phyloP scores from a whole-genome alignment of 1,284 basidiomycete genomes.

The Tilletia horrida region DNA sequence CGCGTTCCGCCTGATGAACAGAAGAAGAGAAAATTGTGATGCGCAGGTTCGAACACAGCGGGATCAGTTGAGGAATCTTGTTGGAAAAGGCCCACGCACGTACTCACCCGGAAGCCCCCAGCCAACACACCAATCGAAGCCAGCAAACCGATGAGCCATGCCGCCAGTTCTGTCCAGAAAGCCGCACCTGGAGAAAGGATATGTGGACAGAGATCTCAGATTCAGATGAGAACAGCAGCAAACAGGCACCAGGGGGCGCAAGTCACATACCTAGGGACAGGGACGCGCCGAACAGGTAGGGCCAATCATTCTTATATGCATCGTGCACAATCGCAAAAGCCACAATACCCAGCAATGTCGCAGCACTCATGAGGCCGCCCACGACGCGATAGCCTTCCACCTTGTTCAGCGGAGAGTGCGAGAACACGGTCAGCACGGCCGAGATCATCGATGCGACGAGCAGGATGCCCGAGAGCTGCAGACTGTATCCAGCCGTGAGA shows the following conservation, averaged over 20 bases:
- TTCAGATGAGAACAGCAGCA: not conserved
- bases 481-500: conserved; percentile 10
- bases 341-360: not conserved
- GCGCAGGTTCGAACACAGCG: not conserved
- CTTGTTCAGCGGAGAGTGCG: conserved; percentile 8
- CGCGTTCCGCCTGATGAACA: not conserved
- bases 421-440: not conserved
- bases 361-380: not conserved
- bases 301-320: conserved; percentile 12
- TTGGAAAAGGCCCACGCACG: not conserved
- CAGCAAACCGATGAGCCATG: not conserved
- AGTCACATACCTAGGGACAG: conserved; percentile 1
- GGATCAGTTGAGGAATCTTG: not conserved
- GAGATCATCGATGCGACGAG: conserved; percentile 2
- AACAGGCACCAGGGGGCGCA: not conserved
- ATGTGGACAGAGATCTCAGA: not conserved
- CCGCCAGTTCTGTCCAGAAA: not conserved
- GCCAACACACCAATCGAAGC: not conserved
- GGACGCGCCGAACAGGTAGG: not conserved
- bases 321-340: conserved; percentile 12
- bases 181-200: not conserved
- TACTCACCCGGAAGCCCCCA: conserved; percentile 2
- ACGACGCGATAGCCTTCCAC: conserved; percentile 11
- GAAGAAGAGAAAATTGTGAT: not conserved
- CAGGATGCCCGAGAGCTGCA: conserved; percentile 5